A percentile compares a stretch with the other conserved stretches of the same genome.
These are phyloP conservation scores for Acephala macrosclerotiorum DNA, from an alignment of 2,329 filamentous ascomycete species.

Conservation along the genomic window DNA sequence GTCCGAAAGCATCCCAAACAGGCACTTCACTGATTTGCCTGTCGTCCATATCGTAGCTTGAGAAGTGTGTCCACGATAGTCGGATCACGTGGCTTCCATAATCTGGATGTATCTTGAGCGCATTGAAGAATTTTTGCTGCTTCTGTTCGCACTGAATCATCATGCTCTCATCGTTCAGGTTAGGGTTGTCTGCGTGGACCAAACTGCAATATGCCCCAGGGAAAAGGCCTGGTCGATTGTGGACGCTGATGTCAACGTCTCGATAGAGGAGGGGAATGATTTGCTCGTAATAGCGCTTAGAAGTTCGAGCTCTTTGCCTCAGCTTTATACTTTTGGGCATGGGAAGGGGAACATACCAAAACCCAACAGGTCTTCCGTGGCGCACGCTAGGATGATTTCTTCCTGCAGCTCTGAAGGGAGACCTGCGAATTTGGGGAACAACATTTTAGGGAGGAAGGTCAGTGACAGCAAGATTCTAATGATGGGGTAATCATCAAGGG, in stretches of 20 bases:
- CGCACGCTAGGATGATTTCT: background rate
- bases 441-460: too few species aligned
- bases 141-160: background rate
- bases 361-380: background rate
- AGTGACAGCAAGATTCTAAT: too few species aligned
- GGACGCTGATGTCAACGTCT: constrained; percentile 8
- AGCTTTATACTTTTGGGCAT: background rate
- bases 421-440: background rate
- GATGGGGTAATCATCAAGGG: too few species aligned
- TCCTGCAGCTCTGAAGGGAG: constrained; percentile 3
- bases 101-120: background rate
- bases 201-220: background rate
- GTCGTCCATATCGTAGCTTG: background rate
- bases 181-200: constrained; percentile 4
- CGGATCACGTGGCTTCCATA: background rate
- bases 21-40: background rate
- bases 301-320: background rate
- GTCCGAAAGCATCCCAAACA: background rate
- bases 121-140: background rate
- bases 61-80: constrained; percentile 13
- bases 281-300: background rate
- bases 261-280: background rate
- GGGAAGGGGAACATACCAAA: background rate
- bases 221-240: constrained; percentile 7
- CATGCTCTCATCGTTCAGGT: background rate